phyloP scores from a whole-genome alignment of 305 asterid genomes.

The Fraxinus paxiana region DNA sequence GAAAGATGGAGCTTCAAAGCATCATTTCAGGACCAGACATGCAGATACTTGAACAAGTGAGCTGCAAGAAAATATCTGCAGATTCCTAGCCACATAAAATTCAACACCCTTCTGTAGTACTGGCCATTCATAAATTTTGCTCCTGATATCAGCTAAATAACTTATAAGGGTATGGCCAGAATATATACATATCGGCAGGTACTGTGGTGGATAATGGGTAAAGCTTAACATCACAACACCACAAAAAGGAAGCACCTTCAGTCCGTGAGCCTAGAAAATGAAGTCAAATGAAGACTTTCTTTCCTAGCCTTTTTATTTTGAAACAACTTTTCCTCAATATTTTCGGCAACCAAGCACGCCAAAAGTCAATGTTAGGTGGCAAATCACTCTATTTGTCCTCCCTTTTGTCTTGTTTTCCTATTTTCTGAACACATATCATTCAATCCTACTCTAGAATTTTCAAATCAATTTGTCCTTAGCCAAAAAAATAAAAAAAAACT shows the following conservation, averaged over 20 bases:
- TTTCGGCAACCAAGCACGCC: background rate
- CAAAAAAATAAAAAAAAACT: background rate
- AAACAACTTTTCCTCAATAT: background rate
- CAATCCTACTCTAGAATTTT: background rate
- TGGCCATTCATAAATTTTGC: background rate
- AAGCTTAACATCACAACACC: background rate
- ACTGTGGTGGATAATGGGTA: background rate
- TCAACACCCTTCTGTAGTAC: background rate
- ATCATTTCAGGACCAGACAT: background rate
- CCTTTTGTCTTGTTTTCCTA: background rate
- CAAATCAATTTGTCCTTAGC: background rate
- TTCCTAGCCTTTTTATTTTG: background rate
- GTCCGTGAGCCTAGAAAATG: background rate
- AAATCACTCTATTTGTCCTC: background rate
- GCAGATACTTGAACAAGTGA: background rate
- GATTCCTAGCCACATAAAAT: background rate
- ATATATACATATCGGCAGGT: background rate
- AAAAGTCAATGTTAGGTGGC: background rate
- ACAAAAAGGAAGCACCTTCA: background rate
- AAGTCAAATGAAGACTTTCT: background rate
- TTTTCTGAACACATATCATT: background rate
- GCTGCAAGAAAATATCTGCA: background rate
- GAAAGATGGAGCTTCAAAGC: background rate
- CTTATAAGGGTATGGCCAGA: background rate
- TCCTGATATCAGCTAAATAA: background rate